Evolutionary conservation across 2,329 filamentous ascomycete genomes (phyloP), one percentile per base, ranked within the genome.

Genomic region (Onygenales sp.): DNA sequence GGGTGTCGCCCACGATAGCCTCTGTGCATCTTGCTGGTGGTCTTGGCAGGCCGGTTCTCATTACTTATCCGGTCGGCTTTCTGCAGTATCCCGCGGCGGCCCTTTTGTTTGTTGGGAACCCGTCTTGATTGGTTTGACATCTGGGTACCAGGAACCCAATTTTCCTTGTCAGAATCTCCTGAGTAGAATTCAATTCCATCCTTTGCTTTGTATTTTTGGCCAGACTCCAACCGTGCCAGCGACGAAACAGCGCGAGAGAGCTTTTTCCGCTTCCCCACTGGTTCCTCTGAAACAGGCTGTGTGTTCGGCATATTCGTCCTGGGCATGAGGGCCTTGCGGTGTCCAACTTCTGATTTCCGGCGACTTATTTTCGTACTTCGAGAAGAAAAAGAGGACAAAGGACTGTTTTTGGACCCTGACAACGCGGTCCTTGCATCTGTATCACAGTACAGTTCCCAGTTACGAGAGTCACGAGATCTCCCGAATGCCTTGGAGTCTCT

Each of bases 101-200:
- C 14, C 32, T 21, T 61, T 9, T 58, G 56, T 45, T 62, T 58
- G 32, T 66, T 62, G 27, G 60, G 57, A 17, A 59, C 61, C 4
- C 65, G 64, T 37, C 68, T 67, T 52, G 67, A 68, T 42, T 64
- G 80, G 39, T 65, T 63, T 9, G 70, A 65, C 14, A 62, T 58
- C 37, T 68, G 67, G 21, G 74, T 76, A 3, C 75, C 75, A 2
- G 79, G 79, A 42, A 78, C 70, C 81, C 89, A 94, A 65, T 97
- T 97, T 73, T 97, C 92, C 72, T 97, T 97, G 67, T 97, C 92
- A 1, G 89, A 95, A 63, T 95, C 91, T 48, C 82, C 76, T 67
- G 71, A 81, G 13, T 81, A 65, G 61, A 74, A 61, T 49, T 54
- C 37, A 36, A 32, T 21, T 42, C 36, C 13, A 32, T 31, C 37